Percentiles rank a stretch among this genome's conserved stretches.
These are phyloP conservation scores for Fusarium luffae DNA, from an alignment of 2,329 filamentous ascomycete genomes.

Conservation along the genomic window DNA sequence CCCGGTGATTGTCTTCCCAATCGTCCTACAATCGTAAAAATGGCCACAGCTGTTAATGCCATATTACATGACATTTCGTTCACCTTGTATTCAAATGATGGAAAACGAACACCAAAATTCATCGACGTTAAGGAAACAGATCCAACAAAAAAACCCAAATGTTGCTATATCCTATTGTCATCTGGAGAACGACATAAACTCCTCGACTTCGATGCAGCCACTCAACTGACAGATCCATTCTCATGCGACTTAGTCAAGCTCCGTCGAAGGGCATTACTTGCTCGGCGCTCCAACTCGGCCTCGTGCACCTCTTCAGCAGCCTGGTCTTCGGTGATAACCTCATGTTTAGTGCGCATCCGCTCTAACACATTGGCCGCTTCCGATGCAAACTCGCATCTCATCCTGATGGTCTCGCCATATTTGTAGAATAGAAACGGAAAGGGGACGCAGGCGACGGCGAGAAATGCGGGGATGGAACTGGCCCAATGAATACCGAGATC, in stretches of 20 bases:
- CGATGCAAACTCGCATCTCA: constrained; percentile 75
- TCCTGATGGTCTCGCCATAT: constrained; percentile 72
- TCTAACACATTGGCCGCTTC: constrained; percentile 72
- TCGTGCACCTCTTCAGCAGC: constrained; percentile 41
- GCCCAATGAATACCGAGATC: constrained; percentile 81
- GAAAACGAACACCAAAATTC: neutral
- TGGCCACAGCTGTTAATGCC: neutral
- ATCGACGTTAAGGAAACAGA: neutral
- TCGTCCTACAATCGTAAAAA: neutral
- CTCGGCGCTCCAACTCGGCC: constrained; percentile 42
- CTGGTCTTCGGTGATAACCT: constrained; percentile 46
- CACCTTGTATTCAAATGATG: neutral
- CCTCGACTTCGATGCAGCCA: neutral
- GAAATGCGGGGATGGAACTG: constrained; percentile 76
- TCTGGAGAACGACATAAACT: neutral
- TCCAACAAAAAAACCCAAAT: neutral
- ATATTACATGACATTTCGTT: neutral
- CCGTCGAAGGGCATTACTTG: constrained; percentile 38
- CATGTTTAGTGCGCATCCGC: constrained; percentile 52
- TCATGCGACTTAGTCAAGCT: constrained; percentile 34
- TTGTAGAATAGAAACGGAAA: constrained; percentile 82
- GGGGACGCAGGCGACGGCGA: constrained; percentile 76
- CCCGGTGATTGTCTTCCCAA: neutral
- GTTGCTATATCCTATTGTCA: neutral
- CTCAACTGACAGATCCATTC: neutral